A percentile compares a stretch with the other conserved stretches of the same genome.
Evolutionary conservation across 495 filamentous ascomycete genomes (phyloP).

Genomic region (Penicillium arizonense): DNA sequence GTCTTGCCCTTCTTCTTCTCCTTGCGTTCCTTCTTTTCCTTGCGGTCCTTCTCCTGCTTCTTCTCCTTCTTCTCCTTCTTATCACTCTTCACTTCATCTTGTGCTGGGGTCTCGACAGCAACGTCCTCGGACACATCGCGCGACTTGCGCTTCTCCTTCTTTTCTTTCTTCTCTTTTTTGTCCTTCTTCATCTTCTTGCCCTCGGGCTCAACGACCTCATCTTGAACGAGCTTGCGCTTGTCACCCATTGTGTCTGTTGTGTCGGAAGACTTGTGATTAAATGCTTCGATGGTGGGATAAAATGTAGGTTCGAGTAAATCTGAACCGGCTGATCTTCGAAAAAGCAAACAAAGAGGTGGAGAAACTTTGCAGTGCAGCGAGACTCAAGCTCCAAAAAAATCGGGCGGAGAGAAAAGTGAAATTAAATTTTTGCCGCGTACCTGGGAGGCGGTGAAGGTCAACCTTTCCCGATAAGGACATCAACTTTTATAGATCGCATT

Average conservation of each 20-base stretch:
- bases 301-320: background rate
- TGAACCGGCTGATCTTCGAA: background rate
- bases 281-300: background rate
- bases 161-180: slow-evolving; percentile 30
- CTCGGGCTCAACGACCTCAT: slow-evolving; percentile 31
- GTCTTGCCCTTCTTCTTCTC: slow-evolving; percentile 6
- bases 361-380: slow-evolving; percentile 1
- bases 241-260: slow-evolving; percentile 34
- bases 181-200: slow-evolving; percentile 41
- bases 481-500: background rate
- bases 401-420: slow-evolving; percentile 27
- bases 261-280: background rate
- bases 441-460: slow-evolving; percentile 18
- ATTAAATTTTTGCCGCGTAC: slow-evolving; percentile 24
- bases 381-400: slow-evolving; percentile 24
- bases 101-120: slow-evolving; percentile 2
- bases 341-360: slow-evolving; percentile 3
- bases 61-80: slow-evolving; percentile 22
- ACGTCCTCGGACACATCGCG: slow-evolving; percentile 15
- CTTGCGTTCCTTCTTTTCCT: slow-evolving; percentile 14
- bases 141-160: slow-evolving; percentile 23
- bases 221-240: slow-evolving; percentile 44
- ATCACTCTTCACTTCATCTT: slow-evolving; percentile 15
- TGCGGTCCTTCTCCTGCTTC: slow-evolving; percentile 14
- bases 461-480: slow-evolving; percentile 1